Evolutionary conservation across 2,329 filamentous ascomycete species (phyloP).

Genomic region (Penicillium sp.): DNA sequence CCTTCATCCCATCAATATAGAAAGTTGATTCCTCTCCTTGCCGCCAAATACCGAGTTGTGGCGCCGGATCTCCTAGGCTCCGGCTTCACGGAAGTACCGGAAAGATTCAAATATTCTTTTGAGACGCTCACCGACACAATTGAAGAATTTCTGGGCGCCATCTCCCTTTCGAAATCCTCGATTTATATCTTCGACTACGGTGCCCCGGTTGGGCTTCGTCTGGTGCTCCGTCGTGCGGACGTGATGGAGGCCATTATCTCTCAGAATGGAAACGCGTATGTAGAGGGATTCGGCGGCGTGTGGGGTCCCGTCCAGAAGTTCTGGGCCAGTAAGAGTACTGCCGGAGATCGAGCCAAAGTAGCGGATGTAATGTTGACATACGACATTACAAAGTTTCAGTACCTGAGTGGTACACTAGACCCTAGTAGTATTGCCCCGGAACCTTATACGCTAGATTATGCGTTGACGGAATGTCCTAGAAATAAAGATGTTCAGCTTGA

Average conservation of each 20-base stretch:
- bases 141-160: slow-evolving; percentile 51
- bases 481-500: slow-evolving; percentile 59
- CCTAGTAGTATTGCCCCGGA: slow-evolving; percentile 46
- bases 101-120: slow-evolving; percentile 57
- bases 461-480: slow-evolving; percentile 53
- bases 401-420: slow-evolving; percentile 44
- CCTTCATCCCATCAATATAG: slow-evolving; percentile 51
- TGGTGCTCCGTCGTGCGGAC: slow-evolving; percentile 54
- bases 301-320: slow-evolving; percentile 53
- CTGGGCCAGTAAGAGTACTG: slow-evolving; percentile 46
- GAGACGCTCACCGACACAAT: slow-evolving; percentile 53
- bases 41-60: slow-evolving; percentile 48
- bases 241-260: slow-evolving; percentile 56
- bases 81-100: slow-evolving; percentile 57
- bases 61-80: slow-evolving; percentile 64
- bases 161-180: slow-evolving; percentile 53
- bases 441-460: slow-evolving; percentile 54
- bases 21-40: slow-evolving; percentile 49
- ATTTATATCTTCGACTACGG: slow-evolving; percentile 67
- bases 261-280: slow-evolving; percentile 65
- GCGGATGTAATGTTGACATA: slow-evolving; percentile 38
- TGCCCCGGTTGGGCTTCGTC: slow-evolving; percentile 56
- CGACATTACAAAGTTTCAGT: slow-evolving; percentile 49
- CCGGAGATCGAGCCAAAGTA: slow-evolving; percentile 42
- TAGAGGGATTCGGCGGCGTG: slow-evolving; percentile 56